These are phyloP conservation scores for Picea mariana DNA, from an alignment of 83 land plant species.

Conservation along the genomic window DNA sequence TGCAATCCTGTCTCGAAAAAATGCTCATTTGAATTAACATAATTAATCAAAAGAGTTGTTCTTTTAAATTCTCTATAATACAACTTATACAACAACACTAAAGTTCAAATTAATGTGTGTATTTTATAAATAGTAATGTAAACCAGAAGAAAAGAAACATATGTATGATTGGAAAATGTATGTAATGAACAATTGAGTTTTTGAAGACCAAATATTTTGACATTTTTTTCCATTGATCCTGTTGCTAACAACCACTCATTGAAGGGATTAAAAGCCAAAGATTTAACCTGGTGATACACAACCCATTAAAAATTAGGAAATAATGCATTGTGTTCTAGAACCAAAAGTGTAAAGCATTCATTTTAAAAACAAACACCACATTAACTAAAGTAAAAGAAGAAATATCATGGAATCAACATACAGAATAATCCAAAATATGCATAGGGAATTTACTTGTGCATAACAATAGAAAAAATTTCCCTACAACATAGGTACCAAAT, in stretches of 20 bases:
- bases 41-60: neutral
- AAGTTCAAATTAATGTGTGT: no score
- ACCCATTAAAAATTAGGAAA: neutral
- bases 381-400: neutral
- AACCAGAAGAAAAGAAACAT: slow-evolving; percentile 18
- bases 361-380: neutral
- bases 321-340: neutral
- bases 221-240: slow-evolving; percentile 82
- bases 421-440: neutral
- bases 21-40: neutral
- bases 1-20: neutral
- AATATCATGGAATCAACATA: neutral
- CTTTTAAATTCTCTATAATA: no score
- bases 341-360: no score
- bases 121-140: no score
- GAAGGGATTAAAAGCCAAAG: slow-evolving; percentile 81
- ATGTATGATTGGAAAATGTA: slow-evolving; percentile 78
- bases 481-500: no score
- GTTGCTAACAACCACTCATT: slow-evolving; percentile 94
- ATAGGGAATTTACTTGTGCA: no score
- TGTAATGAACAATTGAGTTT: slow-evolving; percentile 70
- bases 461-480: no score
- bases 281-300: slow-evolving; percentile 68
- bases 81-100: no score
- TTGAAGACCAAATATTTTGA: slow-evolving; percentile 77